phyloP scores from a whole-genome alignment of 768 basidiomycete species.

The Dendrothele bispora region DNA sequence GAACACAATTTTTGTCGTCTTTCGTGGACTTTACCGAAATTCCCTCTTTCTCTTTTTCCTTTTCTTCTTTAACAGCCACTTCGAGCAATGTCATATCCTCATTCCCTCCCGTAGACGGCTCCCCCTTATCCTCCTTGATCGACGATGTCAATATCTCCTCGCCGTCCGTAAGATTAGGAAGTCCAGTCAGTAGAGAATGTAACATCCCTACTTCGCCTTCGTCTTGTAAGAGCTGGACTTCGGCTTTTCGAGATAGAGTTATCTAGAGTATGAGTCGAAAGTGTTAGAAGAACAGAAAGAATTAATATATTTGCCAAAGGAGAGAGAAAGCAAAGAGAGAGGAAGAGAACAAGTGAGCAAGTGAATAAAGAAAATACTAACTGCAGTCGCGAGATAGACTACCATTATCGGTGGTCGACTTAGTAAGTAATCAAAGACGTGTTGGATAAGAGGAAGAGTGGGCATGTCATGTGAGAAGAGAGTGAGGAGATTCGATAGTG shows the following conservation, averaged over 20 bases:
- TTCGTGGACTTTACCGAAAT: not conserved
- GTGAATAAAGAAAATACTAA: constrained; percentile 39
- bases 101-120: too few relatives aligned
- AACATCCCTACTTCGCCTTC: constrained; percentile 77
- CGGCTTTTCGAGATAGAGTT: constrained; percentile 68
- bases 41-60: constrained; percentile 6
- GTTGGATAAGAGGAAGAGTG: constrained; percentile 84
- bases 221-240: constrained; percentile 58
- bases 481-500: constrained; percentile 86
- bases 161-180: constrained; percentile 59
- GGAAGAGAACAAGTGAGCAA: not conserved
- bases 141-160: constrained; percentile 14
- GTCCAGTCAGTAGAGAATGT: constrained; percentile 67
- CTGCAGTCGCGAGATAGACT: constrained; percentile 83
- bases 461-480: constrained; percentile 93
- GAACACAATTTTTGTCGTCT: too few relatives aligned
- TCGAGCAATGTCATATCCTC: too few relatives aligned
- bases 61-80: too few relatives aligned
- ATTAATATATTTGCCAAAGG: too few relatives aligned
- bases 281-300: not conserved
- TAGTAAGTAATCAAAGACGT: constrained; percentile 88
- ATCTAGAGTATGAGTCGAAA: constrained; percentile 45
- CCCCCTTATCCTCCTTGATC: not conserved
- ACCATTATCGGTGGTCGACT: constrained; percentile 77
- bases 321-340: too few relatives aligned